Conservation (phyloP, 139 green algal genomes). For the Chlamydomonas sp. region DNA sequence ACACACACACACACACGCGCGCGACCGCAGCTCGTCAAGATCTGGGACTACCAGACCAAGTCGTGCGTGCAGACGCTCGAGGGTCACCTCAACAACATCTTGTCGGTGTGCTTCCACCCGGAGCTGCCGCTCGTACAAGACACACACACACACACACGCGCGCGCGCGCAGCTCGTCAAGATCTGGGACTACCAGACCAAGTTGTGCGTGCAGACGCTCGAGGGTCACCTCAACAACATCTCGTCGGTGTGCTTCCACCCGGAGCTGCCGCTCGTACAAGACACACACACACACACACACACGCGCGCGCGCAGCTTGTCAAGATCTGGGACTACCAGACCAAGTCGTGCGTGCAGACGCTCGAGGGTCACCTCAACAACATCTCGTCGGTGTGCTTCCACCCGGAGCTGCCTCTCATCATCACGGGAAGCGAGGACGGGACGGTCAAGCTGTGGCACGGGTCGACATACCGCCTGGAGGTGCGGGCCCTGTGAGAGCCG, state of each 20-base stretch:
- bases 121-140: slow-evolving; percentile 97
- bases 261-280: slow-evolving; percentile 95
- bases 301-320: no score
- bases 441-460: slow-evolving; percentile 85
- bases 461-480: no score
- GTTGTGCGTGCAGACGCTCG: slow-evolving; percentile 91
- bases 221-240: slow-evolving; percentile 90
- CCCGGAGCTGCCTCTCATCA: slow-evolving; percentile 95
- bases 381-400: slow-evolving; percentile 91
- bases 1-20: no score
- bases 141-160: no score
- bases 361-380: slow-evolving; percentile 91
- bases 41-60: slow-evolving; percentile 99
- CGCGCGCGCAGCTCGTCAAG: slow-evolving; percentile 68
- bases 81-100: slow-evolving; percentile 87
- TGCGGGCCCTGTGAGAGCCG: no score
- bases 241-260: slow-evolving; percentile 92
- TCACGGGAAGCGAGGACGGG: slow-evolving; percentile 71
- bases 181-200: slow-evolving; percentile 99
- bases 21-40: slow-evolving; percentile 70
- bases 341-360: slow-evolving; percentile 93
- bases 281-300: no score
- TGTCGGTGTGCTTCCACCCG: slow-evolving; percentile 91
- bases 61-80: slow-evolving; percentile 93
- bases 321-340: slow-evolving; percentile 99